These are phyloP conservation scores for Mesembryanthemum crystallinum DNA, from an alignment of 148 eudicot genomes.

Conservation along the genomic window DNA sequence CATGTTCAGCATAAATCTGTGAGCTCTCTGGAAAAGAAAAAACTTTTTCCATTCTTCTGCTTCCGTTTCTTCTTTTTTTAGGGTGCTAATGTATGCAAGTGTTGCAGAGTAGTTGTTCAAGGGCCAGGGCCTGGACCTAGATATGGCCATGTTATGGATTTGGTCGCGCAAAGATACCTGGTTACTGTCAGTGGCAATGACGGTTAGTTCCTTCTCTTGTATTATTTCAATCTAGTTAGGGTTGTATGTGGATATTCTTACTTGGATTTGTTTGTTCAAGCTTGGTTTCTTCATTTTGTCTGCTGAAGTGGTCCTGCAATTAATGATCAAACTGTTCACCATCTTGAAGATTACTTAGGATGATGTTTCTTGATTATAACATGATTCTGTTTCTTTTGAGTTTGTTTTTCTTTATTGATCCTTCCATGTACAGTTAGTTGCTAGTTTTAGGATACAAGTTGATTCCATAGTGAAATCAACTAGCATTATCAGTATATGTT, in stretches of 20 bases:
- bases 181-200: constrained; percentile 90
- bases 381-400: neutral
- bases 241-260: constrained; percentile 4
- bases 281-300: neutral
- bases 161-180: constrained; percentile 92
- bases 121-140: constrained; percentile 95
- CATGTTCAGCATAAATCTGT: constrained; percentile 6
- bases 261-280: neutral
- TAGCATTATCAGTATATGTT: too few relatives aligned
- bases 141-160: constrained; percentile 95
- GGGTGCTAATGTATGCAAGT: neutral
- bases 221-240: neutral
- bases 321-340: neutral
- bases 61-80: neutral
- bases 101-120: constrained; percentile 84
- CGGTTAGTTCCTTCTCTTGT: constrained; percentile 47
- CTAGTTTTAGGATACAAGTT: neutral
- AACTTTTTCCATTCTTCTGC: neutral
- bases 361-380: neutral
- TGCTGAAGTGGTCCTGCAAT: neutral
- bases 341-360: neutral
- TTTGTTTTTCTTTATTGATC: neutral
- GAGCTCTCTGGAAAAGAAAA: neutral
- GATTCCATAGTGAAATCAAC: neutral
- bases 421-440: neutral